These are phyloP conservation scores for Fagopyrum homotropicum DNA, from an alignment of 148 eudicot genomes.

Conservation along the genomic window DNA sequence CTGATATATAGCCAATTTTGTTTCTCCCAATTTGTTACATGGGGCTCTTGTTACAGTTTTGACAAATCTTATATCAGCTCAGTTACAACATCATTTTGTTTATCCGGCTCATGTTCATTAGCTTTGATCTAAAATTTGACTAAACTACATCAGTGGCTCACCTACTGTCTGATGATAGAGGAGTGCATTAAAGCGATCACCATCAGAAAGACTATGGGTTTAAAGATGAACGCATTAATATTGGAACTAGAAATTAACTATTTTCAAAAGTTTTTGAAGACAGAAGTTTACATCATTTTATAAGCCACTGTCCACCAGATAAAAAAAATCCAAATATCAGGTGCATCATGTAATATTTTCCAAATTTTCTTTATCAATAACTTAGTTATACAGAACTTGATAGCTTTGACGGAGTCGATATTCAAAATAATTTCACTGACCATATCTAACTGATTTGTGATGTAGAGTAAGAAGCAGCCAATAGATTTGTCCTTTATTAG, in stretches of 20 bases:
- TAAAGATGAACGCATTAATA: not conserved
- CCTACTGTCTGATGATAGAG: not conserved
- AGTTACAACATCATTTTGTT: not conserved
- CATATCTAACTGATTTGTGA: not conserved
- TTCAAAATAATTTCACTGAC: not conserved
- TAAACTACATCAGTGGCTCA: not conserved
- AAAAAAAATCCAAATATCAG: not conserved
- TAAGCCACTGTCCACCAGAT: not conserved
- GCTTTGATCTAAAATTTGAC: not conserved
- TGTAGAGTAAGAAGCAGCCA: not conserved
- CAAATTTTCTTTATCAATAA: not conserved
- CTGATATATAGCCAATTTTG: not conserved
- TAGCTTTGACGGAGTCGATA: not conserved
- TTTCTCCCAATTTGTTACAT: not conserved
- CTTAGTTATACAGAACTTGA: not conserved
- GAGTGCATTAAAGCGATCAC: not conserved
- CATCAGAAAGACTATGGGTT: not conserved
- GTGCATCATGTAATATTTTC: not conserved
- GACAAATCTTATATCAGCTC: not conserved
- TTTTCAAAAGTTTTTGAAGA: not conserved
- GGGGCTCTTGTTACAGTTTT: not conserved
- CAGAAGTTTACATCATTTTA: not conserved
- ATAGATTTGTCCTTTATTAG: not conserved
- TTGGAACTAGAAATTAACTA: not conserved
- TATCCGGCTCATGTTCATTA: not conserved